These are phyloP conservation scores for Pyrus bretschneideri DNA, from an alignment of 306 rosid species.

Conservation along the genomic window DNA sequence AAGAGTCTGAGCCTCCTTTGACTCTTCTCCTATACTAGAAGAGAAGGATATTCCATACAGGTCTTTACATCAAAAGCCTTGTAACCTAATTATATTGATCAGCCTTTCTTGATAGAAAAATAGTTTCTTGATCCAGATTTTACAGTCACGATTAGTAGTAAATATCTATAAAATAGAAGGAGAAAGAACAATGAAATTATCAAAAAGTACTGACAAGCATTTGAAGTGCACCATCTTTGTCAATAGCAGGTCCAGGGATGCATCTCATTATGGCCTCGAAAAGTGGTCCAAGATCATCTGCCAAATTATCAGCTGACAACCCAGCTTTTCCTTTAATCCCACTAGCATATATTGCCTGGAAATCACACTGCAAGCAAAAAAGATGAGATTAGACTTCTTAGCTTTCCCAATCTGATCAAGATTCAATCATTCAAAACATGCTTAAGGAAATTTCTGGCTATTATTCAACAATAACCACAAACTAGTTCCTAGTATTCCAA, in stretches of 20 bases:
- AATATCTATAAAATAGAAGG: neutral
- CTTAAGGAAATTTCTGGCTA: neutral
- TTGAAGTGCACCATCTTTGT: constrained; percentile 87
- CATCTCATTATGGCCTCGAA: constrained; percentile 93
- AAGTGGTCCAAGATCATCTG: constrained; percentile 95
- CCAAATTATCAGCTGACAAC: constrained; percentile 75
- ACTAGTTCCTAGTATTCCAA: too few relatives aligned
- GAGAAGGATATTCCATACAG: too few relatives aligned
- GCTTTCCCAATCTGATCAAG: neutral
- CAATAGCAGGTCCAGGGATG: constrained; percentile 96
- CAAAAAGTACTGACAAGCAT: constrained; percentile 75
- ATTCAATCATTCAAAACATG: neutral
- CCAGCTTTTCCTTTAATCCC: constrained; percentile 97
- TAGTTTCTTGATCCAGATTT: neutral
- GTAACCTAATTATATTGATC: neutral
- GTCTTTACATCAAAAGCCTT: neutral
- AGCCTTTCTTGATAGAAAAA: neutral
- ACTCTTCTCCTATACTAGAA: too few relatives aligned
- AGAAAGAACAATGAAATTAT: constrained; percentile 1
- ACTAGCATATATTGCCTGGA: constrained; percentile 95
- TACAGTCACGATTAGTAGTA: neutral
- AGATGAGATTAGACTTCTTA: constrained; percentile 3
- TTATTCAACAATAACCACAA: too few relatives aligned
- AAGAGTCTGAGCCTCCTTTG: too few relatives aligned
- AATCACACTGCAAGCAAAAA: constrained; percentile 64